Evolutionary conservation across 2,329 filamentous ascomycete genomes (phyloP).

Genomic region (Thelonectria discophora): DNA sequence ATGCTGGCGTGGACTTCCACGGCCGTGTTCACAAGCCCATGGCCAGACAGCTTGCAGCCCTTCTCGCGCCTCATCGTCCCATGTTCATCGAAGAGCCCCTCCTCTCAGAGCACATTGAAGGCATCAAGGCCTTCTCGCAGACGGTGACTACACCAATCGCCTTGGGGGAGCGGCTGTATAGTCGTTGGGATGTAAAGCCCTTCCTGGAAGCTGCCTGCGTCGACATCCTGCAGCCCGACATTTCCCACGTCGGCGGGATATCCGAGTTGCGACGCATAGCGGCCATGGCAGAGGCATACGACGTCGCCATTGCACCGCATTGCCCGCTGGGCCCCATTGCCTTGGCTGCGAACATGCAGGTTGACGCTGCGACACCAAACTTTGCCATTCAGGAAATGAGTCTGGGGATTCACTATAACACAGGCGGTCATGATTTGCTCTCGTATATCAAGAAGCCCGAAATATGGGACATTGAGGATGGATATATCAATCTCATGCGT

Average conservation of each 20-base stretch:
- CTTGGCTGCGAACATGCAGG: constrained; percentile 74
- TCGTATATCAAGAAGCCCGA: constrained; percentile 72
- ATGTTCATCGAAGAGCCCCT: constrained; percentile 82
- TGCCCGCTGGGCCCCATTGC: constrained; percentile 79
- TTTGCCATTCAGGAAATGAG: constrained; percentile 83
- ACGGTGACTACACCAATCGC: constrained; percentile 68
- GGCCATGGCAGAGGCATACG: constrained; percentile 76
- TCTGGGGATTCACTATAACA: constrained; percentile 82
- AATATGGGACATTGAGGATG: constrained; percentile 72
- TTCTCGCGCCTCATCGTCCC: constrained; percentile 72
- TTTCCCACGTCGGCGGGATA: constrained; percentile 76
- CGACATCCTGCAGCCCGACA: constrained; percentile 78
- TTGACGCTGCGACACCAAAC: constrained; percentile 68
- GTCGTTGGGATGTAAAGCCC: constrained; percentile 76
- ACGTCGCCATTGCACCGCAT: constrained; percentile 77
- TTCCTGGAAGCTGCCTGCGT: constrained; percentile 75
- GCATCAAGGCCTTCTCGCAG: constrained; percentile 56
- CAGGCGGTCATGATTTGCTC: constrained; percentile 69
- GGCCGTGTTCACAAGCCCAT: constrained; percentile 82
- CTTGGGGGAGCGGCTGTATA: constrained; percentile 76
- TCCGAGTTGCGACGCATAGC: constrained; percentile 76
- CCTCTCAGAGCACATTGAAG: constrained; percentile 73
- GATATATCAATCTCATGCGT: constrained; percentile 68
- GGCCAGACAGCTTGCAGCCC: constrained; percentile 77
- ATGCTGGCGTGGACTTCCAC: constrained; percentile 81